Percentiles rank a stretch among this genome's conserved stretches.
Conservation (phyloP, 306 rosid species). For the Pterocarpus santalinus region DNA sequence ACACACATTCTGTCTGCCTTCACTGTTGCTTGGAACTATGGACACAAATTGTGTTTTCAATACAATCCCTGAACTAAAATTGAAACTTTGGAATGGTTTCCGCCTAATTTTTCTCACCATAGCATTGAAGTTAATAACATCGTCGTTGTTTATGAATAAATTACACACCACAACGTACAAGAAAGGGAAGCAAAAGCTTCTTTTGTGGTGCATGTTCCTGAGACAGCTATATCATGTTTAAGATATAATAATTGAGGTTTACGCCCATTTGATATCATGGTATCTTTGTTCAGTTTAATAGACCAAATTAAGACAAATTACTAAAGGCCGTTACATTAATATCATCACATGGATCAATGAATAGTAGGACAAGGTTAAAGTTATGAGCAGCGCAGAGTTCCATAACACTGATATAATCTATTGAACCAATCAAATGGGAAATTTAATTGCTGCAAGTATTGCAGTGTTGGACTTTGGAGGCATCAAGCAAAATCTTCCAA, state of each 20-base stretch:
- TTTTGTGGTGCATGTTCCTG: conserved; percentile 24
- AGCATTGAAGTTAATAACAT: background rate
- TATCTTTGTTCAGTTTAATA: conserved; percentile 10
- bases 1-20: background rate
- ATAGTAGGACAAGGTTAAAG: background rate
- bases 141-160: conserved; percentile 29
- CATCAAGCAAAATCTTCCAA: background rate
- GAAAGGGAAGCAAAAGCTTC: conserved; percentile 1
- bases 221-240: conserved; percentile 23
- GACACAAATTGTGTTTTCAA: conserved; percentile 23
- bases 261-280: background rate
- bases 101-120: conserved; percentile 14
- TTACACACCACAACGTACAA: background rate
- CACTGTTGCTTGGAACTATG: conserved; percentile 3
- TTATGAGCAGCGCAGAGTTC: background rate
- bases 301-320: conserved; percentile 14
- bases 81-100: background rate
- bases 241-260: background rate
- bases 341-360: background rate
- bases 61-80: conserved; percentile 1
- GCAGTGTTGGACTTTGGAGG: background rate
- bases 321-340: background rate
- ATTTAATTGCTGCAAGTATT: background rate
- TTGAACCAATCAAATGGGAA: conserved; percentile 24
- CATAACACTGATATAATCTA: background rate